These are phyloP conservation scores for Petunia secreta DNA, from an alignment of 257 asterid genomes.

Conservation along the genomic window DNA sequence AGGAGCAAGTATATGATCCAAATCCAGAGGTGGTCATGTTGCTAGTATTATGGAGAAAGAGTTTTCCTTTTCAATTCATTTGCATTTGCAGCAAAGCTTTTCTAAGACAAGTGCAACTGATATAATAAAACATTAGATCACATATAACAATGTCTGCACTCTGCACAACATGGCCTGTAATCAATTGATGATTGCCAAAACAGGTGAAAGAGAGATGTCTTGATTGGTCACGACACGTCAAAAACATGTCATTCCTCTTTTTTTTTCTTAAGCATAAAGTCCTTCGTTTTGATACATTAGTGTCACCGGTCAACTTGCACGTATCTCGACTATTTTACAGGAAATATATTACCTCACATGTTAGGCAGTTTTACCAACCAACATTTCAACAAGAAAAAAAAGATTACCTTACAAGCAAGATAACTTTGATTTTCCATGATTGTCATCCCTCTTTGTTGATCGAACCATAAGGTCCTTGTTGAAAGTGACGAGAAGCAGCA, in stretches of 20 bases:
- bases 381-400: too few relatives aligned
- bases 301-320: too few relatives aligned
- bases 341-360: too few relatives aligned
- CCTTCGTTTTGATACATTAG: too few relatives aligned
- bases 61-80: background rate
- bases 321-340: too few relatives aligned
- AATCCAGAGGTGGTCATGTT: background rate
- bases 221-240: background rate
- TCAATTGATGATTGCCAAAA: slow-evolving; percentile 18
- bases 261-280: background rate
- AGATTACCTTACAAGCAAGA: too few relatives aligned
- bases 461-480: too few relatives aligned
- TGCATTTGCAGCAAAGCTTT: background rate
- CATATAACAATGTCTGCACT: background rate
- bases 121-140: background rate
- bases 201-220: background rate
- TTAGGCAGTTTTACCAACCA: too few relatives aligned
- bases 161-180: background rate
- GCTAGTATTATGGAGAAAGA: slow-evolving; percentile 10
- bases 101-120: background rate
- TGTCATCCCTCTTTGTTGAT: too few relatives aligned
- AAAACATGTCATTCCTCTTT: background rate
- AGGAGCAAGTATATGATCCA: background rate
- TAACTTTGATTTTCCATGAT: too few relatives aligned
- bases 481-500: too few relatives aligned